phyloP scores from a whole-genome alignment of 768 basidiomycete species.

The Boletus pseudopeckii region DNA sequence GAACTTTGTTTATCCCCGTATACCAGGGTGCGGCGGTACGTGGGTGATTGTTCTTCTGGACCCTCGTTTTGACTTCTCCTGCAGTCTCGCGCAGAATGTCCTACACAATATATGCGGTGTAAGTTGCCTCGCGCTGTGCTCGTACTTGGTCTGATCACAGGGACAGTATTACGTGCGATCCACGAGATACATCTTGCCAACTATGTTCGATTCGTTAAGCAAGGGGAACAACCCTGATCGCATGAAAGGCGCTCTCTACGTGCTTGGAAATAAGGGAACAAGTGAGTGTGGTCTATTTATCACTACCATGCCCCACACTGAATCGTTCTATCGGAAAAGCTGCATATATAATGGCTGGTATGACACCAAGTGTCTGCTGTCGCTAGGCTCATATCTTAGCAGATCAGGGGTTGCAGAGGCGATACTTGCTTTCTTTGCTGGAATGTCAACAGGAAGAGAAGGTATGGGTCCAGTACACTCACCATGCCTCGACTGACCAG shows the following conservation, averaged over 20 bases:
- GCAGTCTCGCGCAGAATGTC: slow-evolving; percentile 66
- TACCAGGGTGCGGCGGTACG: slow-evolving; percentile 70
- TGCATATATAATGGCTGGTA: slow-evolving; percentile 67
- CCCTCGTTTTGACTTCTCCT: slow-evolving; percentile 1
- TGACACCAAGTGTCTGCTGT: slow-evolving; percentile 18
- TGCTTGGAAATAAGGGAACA: slow-evolving; percentile 69
- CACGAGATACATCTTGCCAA: slow-evolving; percentile 60
- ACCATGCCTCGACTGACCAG: slow-evolving; percentile 49
- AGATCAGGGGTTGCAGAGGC: slow-evolving; percentile 57
- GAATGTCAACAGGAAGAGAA: slow-evolving; percentile 86
- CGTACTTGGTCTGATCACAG: slow-evolving; percentile 7
- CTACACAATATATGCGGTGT: slow-evolving; percentile 64
- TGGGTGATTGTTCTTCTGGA: not conserved
- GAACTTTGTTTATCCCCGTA: slow-evolving; percentile 80
- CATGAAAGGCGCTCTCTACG: slow-evolving; percentile 92
- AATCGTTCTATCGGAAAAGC: slow-evolving; percentile 36
- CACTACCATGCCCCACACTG: not conserved
- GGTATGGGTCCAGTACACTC: slow-evolving; percentile 35
- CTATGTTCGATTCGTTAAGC: slow-evolving; percentile 55
- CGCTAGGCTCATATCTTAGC: slow-evolving; percentile 8
- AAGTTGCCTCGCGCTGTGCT: slow-evolving; percentile 25
- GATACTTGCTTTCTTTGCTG: slow-evolving; percentile 60
- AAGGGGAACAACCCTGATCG: slow-evolving; percentile 85
- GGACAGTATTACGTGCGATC: slow-evolving; percentile 67
- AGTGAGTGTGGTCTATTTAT: slow-evolving; percentile 38